Evolutionary conservation across 129 eudicot genomes (phyloP), one percentile per base, ranked within the genome.

Genomic region (Apium graveolens): DNA sequence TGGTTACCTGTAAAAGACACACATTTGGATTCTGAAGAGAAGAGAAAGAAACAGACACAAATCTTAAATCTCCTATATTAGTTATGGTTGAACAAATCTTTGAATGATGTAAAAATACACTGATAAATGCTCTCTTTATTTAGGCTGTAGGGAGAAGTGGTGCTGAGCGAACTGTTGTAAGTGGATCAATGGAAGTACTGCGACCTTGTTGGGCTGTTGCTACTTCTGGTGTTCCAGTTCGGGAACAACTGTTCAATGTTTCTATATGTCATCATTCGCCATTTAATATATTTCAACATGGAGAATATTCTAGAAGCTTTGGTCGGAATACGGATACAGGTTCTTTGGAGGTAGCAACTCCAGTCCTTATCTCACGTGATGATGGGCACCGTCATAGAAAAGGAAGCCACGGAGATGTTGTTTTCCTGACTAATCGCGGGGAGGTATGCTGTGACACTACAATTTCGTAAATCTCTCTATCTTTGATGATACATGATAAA

Each of bases 121-220:
- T 60, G 14, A 76, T 18, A 46, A 9, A 70, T 57, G 62, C 57
- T 80, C 72, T 77, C 80, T 70, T 24, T 62, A 39, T 78, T 76
- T 79, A 96, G 99, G 99, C 88, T 69, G 97, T 96, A 51, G 99
- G 99, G 73, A 97, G 89, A 32, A 88, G 87, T 89, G 99, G 99
- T 72, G 97, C 96, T 71, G 99, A 90, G 73, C 92, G 87, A 81
- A 96, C 95, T 45, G 99, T 96, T 82, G 97, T 92, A 32, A 96
- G 97, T 81, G 97, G 99, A 73, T 96, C 97, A 51, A 92, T 96
- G 97, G 99, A 96, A 76, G 96, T 96, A 39, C 86, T 96, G 57
- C 90, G 89, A 51, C 99, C 99, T 73, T 96, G 99, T 82, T 96
- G 99, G 99, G 99, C 97, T 27, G 87, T 96, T 80, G 99, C 99